Base-by-base conservation (phyloP, 1,284 basidiomycete species). In the Cryptococcus sp. region DNA sequence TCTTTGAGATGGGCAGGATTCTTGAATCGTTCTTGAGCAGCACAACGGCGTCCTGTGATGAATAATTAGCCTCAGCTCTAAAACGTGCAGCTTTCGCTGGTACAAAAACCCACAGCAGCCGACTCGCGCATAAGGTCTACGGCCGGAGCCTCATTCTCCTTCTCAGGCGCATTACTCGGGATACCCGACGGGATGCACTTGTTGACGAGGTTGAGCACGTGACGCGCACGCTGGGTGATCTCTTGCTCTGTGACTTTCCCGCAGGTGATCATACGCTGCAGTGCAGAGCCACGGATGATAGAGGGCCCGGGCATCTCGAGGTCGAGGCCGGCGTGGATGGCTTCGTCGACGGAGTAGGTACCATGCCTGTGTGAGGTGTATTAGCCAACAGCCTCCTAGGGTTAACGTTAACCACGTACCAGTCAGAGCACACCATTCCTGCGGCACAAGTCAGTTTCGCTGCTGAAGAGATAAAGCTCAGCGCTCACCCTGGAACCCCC, bases 311-410 rank as follows among this genome's bases (percentile, higher is more conserved):
- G 73, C 69, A 72, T 68, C 64, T 91, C 89, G 24, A 91, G 80
- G 68, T 90, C 88, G 28, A 90, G 78, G 0, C 86, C 86, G 11
- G 87, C 87, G 59, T 87, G 88, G 65, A 89, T 79, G 35, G 82
- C 79, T 40, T 81, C 79, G 59, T 84, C 83, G 33, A 87, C 80
- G 45, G 83, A 83, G 76, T 88, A 89, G 1, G 83, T 79, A 0
- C 88, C 87, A 24, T 28, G 28, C 28, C 28, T 33, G 28, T 9
- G 28, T 33, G 28, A 33, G 28, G 28, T 33, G 28, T 33, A 33
- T 33, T 33, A 33, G 4, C 9, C 4, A 9, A 33, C 9, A 33
- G 4, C 5, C 28, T 33, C 28, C 9, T 33, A 5, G 28, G 4
- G 9, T 9, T 4, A 33, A 4, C 4, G 28, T 9, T 33, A 33